Conservation (phyloP, 805 yeast genomes). For the Hanseniaspora taiwanica region DNA sequence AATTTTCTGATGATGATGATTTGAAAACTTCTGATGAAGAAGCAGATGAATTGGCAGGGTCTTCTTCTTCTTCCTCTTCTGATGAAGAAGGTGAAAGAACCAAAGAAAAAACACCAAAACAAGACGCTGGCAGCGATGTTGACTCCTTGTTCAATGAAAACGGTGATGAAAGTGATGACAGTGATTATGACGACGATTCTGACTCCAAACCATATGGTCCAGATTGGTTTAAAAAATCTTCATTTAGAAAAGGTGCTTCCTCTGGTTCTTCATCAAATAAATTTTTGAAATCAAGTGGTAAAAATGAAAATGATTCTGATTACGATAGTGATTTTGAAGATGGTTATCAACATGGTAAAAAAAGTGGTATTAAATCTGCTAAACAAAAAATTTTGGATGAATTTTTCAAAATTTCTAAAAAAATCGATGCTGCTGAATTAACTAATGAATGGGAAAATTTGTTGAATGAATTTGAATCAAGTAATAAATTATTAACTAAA, state of each 20-base stretch:
- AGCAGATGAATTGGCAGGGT: constrained; percentile 13
- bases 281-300: constrained; percentile 19
- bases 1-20: constrained; percentile 17
- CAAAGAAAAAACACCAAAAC: not conserved
- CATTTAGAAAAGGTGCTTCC: constrained; percentile 24
- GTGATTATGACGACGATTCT: constrained; percentile 30
- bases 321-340: constrained; percentile 40
- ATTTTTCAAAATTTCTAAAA: constrained; percentile 50
- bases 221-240: constrained; percentile 30
- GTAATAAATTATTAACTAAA: constrained; percentile 51
- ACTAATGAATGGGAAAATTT: constrained; percentile 70
- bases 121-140: constrained; percentile 7
- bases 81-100: constrained; percentile 20
- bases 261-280: constrained; percentile 16
- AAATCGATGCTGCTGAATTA: constrained; percentile 55
- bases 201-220: constrained; percentile 32
- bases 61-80: constrained; percentile 14
- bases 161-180: constrained; percentile 25
- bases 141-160: constrained; percentile 26
- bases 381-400: constrained; percentile 88
- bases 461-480: constrained; percentile 63
- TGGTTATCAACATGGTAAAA: too few relatives aligned
- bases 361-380: constrained; percentile 82
- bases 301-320: constrained; percentile 31
- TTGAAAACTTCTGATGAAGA: constrained; percentile 26